Evolutionary conservation across 768 basidiomycete species (phyloP).

Genomic region (Leccinum disarticulatum): DNA sequence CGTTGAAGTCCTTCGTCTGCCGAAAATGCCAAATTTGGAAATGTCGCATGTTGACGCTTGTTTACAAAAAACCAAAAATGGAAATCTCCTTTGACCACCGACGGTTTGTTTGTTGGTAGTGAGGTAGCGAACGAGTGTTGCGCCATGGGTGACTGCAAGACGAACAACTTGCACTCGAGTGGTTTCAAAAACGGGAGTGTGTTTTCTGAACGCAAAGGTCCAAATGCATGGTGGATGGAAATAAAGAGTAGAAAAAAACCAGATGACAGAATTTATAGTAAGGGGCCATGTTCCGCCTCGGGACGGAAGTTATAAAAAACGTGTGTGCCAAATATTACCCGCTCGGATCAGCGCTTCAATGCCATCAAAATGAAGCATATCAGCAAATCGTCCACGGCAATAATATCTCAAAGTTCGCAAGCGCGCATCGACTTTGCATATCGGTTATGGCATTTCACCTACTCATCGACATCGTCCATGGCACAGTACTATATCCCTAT

Average conservation of each 20-base stretch:
- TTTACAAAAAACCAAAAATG: constrained; percentile 14
- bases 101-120: background rate
- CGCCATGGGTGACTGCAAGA: background rate
- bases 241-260: background rate
- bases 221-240: background rate
- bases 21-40: constrained; percentile 21
- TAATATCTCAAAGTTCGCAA: background rate
- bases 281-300: background rate
- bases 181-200: background rate
- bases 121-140: background rate
- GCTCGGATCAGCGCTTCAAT: constrained; percentile 8
- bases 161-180: background rate
- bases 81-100: constrained; percentile 7
- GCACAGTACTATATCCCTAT: constrained; percentile 7
- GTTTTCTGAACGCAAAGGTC: background rate
- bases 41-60: constrained; percentile 9
- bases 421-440: background rate
- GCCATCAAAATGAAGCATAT: constrained; percentile 1
- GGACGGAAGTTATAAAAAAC: background rate
- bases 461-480: constrained; percentile 9
- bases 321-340: background rate
- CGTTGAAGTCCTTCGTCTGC: constrained; percentile 5
- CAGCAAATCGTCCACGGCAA: background rate
- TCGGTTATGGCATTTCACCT: constrained; percentile 1
- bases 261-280: background rate